These are phyloP conservation scores for Brassica rapa DNA, from an alignment of 345 rosid species.

Conservation along the genomic window DNA sequence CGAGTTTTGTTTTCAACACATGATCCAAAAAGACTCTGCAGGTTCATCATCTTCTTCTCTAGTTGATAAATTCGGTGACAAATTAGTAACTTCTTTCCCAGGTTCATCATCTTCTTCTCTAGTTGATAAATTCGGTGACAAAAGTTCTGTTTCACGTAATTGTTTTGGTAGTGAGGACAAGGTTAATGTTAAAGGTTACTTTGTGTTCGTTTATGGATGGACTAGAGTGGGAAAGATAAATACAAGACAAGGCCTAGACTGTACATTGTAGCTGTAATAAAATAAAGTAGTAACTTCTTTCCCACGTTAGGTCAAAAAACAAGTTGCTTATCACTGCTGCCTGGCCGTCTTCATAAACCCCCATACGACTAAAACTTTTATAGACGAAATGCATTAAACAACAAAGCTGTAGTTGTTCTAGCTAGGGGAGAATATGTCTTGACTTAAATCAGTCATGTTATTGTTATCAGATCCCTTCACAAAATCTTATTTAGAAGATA, in stretches of 20 bases:
- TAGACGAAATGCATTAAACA: not conserved
- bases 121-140: not conserved
- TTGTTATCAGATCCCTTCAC: not conserved
- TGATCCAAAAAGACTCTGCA: not conserved
- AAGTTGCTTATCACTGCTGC: not conserved
- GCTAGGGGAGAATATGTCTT: not conserved
- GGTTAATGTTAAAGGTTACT: conserved; percentile 38
- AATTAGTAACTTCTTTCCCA: too few relatives aligned
- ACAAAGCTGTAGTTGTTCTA: not conserved
- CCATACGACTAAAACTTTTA: not conserved
- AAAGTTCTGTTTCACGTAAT: not conserved
- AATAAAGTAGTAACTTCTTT: not conserved
- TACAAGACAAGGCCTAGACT: conserved; percentile 39
- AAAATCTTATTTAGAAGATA: conserved; percentile 11
- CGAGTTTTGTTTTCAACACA: not conserved
- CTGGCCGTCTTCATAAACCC: not conserved
- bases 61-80: not conserved
- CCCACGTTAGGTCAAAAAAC: not conserved
- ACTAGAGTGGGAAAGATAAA: conserved; percentile 37
- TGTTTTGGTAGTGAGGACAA: conserved; percentile 32
- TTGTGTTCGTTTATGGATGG: conserved; percentile 40
- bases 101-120: not conserved
- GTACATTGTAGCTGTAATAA: conserved; percentile 26
- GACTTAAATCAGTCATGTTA: not conserved
- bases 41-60: not conserved